Evolutionary conservation across 2,329 filamentous ascomycete genomes (phyloP), one percentile per base, ranked within the genome.

Genomic region (Ceratocystis alfenasii): DNA sequence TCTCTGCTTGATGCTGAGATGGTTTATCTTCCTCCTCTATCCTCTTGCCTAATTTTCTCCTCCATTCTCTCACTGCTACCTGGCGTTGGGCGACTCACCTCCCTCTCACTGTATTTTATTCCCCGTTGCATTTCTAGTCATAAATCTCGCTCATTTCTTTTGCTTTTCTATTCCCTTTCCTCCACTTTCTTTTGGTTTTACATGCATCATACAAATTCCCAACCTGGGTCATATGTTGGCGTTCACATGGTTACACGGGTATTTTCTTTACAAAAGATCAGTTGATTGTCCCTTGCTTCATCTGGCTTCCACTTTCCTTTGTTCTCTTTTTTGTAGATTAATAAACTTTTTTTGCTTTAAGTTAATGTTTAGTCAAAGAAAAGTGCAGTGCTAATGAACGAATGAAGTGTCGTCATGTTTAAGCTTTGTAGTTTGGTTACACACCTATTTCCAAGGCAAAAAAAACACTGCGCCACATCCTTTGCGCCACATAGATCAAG

Each of bases 291-390:
- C 28, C 6, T 22, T 53, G 20, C 10, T 50, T 44, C 20, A n/a
- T 30, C 45, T 33, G 59, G 55, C 5, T 36, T 59, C 12, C 33
- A 15, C 55, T 59, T 59, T 36, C 36, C 36, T 41, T 41, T 41
- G 10, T 41, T 41, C 36, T 41, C 3, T 59, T n/a, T 12, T 22
- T 59, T 30, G 55, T 59, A 59, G 12, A 59, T 59, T 7, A 59
- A 59, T 59, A 59, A 59, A 59, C 30, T 30, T n/a, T n/a, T 59
- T 30, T 59, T 59, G 28, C 55, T 36, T 36, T 59, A n/a, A 10
- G 1, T 30, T 15, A 2, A 12, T 28, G 25, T 25, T 20, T 15
- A 30, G 20, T 55, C 22, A 25, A 53, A 30, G 10, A n/a, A 55
- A 25, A 12, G 7, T 30, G 22, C 10, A 2, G 2, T 36, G 28